These are phyloP conservation scores for Trichoderma sp. DNA, from an alignment of 2,329 filamentous ascomycete genomes.

Conservation along the genomic window DNA sequence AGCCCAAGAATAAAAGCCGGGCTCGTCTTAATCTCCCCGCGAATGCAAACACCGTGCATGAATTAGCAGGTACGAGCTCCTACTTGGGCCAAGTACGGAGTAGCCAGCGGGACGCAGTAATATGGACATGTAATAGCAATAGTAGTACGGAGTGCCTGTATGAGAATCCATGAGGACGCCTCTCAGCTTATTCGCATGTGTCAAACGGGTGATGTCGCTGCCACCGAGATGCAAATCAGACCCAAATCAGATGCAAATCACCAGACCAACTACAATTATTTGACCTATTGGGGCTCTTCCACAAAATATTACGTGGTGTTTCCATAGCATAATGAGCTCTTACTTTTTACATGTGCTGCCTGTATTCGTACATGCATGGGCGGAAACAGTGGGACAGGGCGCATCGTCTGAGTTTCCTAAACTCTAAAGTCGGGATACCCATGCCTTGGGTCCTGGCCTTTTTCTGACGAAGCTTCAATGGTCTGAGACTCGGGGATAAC, in stretches of 20 bases:
- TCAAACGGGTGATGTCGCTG: neutral
- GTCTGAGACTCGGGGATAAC: conserved; percentile 2
- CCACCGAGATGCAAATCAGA: neutral
- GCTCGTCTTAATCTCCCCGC: neutral
- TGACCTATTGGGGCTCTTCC: neutral
- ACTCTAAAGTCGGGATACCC: conserved; percentile 9
- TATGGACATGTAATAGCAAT: too few species aligned
- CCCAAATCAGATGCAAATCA: neutral
- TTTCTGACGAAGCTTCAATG: conserved; percentile 16
- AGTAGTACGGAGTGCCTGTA: neutral
- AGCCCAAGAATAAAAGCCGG: neutral
- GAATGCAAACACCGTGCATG: neutral
- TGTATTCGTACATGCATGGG: neutral
- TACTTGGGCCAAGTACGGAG: neutral
- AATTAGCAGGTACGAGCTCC: neutral
- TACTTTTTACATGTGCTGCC: neutral
- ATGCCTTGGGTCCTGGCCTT: conserved; percentile 6
- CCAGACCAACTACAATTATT: neutral
- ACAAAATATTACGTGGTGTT: neutral
- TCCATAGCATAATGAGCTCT: neutral
- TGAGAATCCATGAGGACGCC: neutral
- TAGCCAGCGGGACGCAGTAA: neutral
- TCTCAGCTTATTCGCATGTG: conserved; percentile 18
- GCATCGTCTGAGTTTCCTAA: conserved; percentile 2
- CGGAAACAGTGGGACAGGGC: conserved; percentile 3